Evolutionary conservation across 2,329 filamentous ascomycete genomes (phyloP), one percentile per base, ranked within the genome.

Genomic region (Ambrosiella beaveri): DNA sequence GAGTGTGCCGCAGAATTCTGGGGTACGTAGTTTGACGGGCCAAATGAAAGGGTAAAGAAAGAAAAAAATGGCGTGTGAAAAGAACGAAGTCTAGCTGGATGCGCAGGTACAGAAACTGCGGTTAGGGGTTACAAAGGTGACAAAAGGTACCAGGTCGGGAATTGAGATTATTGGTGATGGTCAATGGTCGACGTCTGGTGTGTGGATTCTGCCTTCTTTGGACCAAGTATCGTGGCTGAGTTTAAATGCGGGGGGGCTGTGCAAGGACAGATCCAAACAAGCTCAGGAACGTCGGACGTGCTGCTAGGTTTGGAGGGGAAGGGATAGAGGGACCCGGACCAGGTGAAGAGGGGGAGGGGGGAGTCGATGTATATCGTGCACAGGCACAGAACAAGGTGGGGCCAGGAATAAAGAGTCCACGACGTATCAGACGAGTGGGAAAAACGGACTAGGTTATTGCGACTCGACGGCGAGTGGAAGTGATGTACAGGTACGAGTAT

Each of bases 161-260:
- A 47, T 15, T 47, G 44, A 15, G n/a, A 47, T 47, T 47, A 47
- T 47, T 47, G 44, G n/a, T 47, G 13, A 47, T 15, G n/a, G n/a
- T 13, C 19, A 17, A 47, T 17, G n/a, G 44, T 47, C 44, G 15
- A 13, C n/a, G 19, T 47, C 7, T 47, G 15, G 44, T 47, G 44
- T 17, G 44, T 47, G 44, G 44, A 47, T 47, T 47, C 44, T 47
- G 44, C 44, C 44, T 47, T 47, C 44, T 47, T 47, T 13, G 44
- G 44, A 47, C n/a, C n/a, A 50, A 57, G 39, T 37, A 49, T 57
- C 55, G 55, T 57, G 55, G 55, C 55, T 57, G 55, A 57, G 55
- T 37, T 38, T 12, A 49, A 47, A 36, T 27, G 39, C 35, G 44
- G 41, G 55, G 44, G 55, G 55, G 55, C 55, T 57, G 55, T 57